Evolutionary conservation across 306 rosid genomes (phyloP).

Genomic region (Spatholobus suberectus): DNA sequence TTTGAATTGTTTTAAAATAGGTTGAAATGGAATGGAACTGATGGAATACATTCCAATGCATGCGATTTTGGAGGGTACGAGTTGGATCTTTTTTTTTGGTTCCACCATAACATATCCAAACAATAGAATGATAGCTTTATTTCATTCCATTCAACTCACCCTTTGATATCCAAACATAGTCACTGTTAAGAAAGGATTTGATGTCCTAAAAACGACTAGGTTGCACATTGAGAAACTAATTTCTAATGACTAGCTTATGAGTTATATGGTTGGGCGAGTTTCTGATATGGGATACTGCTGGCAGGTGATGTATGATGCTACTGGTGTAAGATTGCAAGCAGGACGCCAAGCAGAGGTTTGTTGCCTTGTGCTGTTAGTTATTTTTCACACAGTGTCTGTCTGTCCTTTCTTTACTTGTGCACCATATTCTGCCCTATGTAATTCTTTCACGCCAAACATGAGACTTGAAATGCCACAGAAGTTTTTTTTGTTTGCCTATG

Average conservation of each 20-base stretch:
- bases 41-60: background rate
- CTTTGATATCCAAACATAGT: background rate
- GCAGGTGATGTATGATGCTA: slow-evolving; percentile 99
- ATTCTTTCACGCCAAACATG: slow-evolving; percentile 10
- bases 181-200: background rate
- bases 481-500: slow-evolving; percentile 36
- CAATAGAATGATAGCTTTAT: background rate
- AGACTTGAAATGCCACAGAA: slow-evolving; percentile 23
- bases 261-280: slow-evolving; percentile 19
- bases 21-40: background rate
- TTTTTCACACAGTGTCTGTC: too few species aligned
- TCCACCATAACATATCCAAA: background rate
- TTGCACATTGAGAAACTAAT: slow-evolving; percentile 10
- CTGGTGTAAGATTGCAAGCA: slow-evolving; percentile 97
- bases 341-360: slow-evolving; percentile 99
- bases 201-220: background rate
- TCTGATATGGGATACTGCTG: slow-evolving; percentile 53
- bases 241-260: slow-evolving; percentile 10
- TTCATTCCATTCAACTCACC: background rate
- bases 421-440: background rate
- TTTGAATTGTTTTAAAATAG: background rate
- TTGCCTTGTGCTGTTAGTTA: slow-evolving; percentile 34
- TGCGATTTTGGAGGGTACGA: background rate
- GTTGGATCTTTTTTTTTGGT: background rate
- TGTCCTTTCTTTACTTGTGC: slow-evolving; percentile 1